Percentiles rank a stretch among this genome's conserved stretches.
Evolutionary conservation across 805 yeast genomes (phyloP).

Genomic region (Blastobotrys chiropterorum): DNA sequence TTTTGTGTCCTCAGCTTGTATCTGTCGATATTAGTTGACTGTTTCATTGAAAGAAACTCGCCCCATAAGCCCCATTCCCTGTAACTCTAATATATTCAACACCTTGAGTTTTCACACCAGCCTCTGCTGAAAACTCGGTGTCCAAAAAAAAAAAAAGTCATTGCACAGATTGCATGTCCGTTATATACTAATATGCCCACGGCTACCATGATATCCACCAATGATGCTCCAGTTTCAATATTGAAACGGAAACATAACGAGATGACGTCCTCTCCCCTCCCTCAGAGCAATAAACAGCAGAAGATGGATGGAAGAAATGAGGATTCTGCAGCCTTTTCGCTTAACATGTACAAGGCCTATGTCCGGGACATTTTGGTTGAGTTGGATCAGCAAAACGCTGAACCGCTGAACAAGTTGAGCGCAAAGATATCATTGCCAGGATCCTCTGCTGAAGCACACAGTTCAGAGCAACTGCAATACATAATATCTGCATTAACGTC

Average conservation of each 20-base stretch:
- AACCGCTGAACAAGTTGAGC: slow-evolving; percentile 54
- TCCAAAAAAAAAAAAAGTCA: background rate
- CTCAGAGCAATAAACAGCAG: background rate
- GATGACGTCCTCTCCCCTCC: background rate
- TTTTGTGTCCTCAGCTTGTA: too few relatives aligned
- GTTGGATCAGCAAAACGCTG: slow-evolving; percentile 51
- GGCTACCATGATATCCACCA: background rate
- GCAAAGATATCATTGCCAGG: slow-evolving; percentile 51
- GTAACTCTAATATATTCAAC: background rate
- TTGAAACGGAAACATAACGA: background rate
- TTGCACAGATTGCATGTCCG: background rate
- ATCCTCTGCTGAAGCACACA: slow-evolving; percentile 47
- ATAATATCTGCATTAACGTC: slow-evolving; percentile 54
- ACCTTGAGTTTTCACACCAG: background rate
- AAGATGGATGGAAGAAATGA: background rate
- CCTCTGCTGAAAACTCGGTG: background rate
- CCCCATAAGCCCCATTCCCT: background rate
- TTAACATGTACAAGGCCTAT: slow-evolving; percentile 30
- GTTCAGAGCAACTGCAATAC: slow-evolving; percentile 45
- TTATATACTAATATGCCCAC: background rate
- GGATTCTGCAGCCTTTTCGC: slow-evolving; percentile 6
- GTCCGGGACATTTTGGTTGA: slow-evolving; percentile 65
- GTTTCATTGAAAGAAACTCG: background rate
- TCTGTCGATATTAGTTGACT: background rate
- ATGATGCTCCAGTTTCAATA: background rate